Base-by-base conservation (phyloP, 257 asterid genomes). In the Galeopsis tetrahit region DNA sequence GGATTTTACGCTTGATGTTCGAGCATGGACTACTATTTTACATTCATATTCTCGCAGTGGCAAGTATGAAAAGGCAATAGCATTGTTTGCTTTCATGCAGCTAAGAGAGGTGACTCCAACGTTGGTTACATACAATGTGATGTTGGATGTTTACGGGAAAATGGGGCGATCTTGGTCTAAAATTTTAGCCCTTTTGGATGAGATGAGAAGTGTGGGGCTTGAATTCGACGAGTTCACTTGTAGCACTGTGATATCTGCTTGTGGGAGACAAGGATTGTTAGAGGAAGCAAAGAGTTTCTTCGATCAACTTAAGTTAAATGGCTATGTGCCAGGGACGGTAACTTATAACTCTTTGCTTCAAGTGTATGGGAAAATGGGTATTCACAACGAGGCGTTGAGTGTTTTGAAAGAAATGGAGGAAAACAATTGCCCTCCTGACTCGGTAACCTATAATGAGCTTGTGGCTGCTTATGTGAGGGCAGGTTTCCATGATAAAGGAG, bases 201-300 rank as follows among this genome's bases (percentile, higher is more conserved):
- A 91, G 83, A 89, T 94, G 85, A 91, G 66, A 77, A 81, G 82
- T 42, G 61, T 73, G 17, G 90, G 97, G 72, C 95, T 87, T 36
- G 83, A 85, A 56, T 91, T 89, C 38, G 99, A 94, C 53, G 99
- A 94, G 72, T 94, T 94, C 74, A 94, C 99, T 68, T 92, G 97
- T 79, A 94, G 99, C 83, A 94, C 97, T 13, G 97, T 94, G 72
- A 82, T 94, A 67, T 80, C 99, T 28, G 98, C 98, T 0, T 94
- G 96, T 83, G 97, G 97, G 49, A 85, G 99, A 79, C 95, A 94
- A 66, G 98, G 97, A 44, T 69, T 91, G 81, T 70, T 91, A 81
- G 87, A 84, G 52, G 98, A 94, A 82, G 99, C 99, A 3, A 89
- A 89, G 79, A 81, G 72, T 49, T 94, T 94, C 85, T 83, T 94